Conservation (phyloP, 306 rosid species). For the Adenanthera pavonina region DNA sequence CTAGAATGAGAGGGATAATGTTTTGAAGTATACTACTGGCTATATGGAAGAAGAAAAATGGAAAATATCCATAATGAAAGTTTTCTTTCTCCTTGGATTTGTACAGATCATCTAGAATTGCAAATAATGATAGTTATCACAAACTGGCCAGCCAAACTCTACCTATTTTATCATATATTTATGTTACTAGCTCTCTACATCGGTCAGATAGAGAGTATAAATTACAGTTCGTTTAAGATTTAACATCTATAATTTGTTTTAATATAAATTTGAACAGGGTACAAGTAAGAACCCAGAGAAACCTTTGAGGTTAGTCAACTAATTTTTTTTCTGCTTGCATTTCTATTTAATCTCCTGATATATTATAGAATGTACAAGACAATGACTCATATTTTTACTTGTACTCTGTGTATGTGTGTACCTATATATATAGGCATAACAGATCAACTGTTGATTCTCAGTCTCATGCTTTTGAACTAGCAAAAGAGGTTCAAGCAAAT, state of each 20-base stretch:
- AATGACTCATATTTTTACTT: slow-evolving; percentile 19
- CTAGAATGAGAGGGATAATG: no score
- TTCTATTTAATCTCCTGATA: slow-evolving; percentile 5
- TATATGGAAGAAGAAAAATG: background rate
- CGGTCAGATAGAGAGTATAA: background rate
- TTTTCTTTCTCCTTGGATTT: background rate
- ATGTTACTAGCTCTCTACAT: background rate
- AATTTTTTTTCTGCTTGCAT: background rate
- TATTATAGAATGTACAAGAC: background rate
- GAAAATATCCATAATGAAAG: background rate
- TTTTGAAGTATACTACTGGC: no score
- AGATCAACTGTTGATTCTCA: slow-evolving; percentile 25
- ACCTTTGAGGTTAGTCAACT: slow-evolving; percentile 38
- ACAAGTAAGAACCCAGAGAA: slow-evolving; percentile 13
- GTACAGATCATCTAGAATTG: no score
- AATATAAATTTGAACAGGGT: slow-evolving; percentile 27
- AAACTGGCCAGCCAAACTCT: background rate
- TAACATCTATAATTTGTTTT: background rate
- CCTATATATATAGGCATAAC: slow-evolving; percentile 40
- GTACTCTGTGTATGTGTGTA: background rate
- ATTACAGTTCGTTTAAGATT: background rate
- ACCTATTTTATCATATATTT: background rate
- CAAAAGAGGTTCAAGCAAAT: slow-evolving; percentile 49
- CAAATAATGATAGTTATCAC: no score
- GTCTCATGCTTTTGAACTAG: slow-evolving; percentile 36